Base-by-base conservation (phyloP, 2,329 filamentous ascomycete species). In the Geosmithia flava region DNA sequence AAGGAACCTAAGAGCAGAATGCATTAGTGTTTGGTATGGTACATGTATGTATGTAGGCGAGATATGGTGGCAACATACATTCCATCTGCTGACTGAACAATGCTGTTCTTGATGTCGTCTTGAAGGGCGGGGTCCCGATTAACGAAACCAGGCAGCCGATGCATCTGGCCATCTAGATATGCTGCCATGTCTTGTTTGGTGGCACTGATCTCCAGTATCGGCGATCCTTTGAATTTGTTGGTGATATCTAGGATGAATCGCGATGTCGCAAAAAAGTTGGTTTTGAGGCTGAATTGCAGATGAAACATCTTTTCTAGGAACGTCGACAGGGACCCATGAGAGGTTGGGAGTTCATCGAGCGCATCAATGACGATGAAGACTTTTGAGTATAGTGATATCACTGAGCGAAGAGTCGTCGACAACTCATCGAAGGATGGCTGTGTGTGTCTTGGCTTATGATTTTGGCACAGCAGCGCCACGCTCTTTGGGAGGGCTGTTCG, bases 341-440 rank as follows among this genome's bases (percentile, higher is more conserved):
- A 16, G 13, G 16, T 20, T 2, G 46, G 41, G 23, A 40, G 52
- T 33, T 62, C 59, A 20, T 62, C 59, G 1, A 61, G 54, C 2
- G 58, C 59, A 48, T 61, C 58, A 7, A 61, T 29, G 6, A 61
- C 15, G 27, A 61, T 49, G 45, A 55, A 61, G 11, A 49, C 42
- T 27, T 40, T 49, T 17, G 47, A 45, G 20, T 46, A 45, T 19
- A 41, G 15, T 13, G n/a, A 17, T 4, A 40, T 30, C 5, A 53
- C 45, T 6, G 37, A 44, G 4, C 42, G 37, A 15, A 53, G 43
- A 20, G 37, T 37, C 15, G 13, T 15, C 20, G 23, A 33, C 6
- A 39, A 5, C 20, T 46, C 44, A 17, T 43, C 19, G 11, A 45
- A 23, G 3, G 49, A 47, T 29, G 50, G 50, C 19, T 41, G 43